phyloP scores from a whole-genome alignment of 129 eudicot genomes.

The Silybum marianum region DNA sequence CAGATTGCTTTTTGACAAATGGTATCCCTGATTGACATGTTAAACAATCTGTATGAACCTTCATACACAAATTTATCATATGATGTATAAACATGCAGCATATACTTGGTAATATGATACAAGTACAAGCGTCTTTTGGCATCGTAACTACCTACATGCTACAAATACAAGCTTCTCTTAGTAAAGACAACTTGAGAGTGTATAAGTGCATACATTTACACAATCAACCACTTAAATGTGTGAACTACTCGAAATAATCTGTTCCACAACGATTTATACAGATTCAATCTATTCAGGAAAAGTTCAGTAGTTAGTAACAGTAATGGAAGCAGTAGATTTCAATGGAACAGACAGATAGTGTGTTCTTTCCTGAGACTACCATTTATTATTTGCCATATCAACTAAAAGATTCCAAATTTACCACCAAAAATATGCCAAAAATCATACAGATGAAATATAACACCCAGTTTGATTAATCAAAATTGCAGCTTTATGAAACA shows the following conservation, averaged over 20 bases:
- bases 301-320: not conserved
- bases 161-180: not conserved
- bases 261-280: not conserved
- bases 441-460: not conserved
- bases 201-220: not conserved
- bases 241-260: not conserved
- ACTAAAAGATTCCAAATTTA: not conserved
- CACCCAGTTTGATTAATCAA: not conserved
- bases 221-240: not conserved
- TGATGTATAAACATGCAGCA: not conserved
- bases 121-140: not conserved
- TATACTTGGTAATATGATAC: not conserved
- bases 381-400: not conserved
- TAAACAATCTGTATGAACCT: not conserved
- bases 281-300: not conserved
- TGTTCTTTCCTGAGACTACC: not conserved
- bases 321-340: not conserved
- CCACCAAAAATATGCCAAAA: not conserved
- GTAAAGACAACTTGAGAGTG: not conserved
- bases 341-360: not conserved
- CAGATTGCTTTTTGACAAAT: not conserved
- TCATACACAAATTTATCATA: not conserved
- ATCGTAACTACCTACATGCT: not conserved
- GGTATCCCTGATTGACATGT: not conserved
- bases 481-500: not conserved